Conservation (phyloP, 805 yeast genomes). For the Isabelozyma heimii region DNA sequence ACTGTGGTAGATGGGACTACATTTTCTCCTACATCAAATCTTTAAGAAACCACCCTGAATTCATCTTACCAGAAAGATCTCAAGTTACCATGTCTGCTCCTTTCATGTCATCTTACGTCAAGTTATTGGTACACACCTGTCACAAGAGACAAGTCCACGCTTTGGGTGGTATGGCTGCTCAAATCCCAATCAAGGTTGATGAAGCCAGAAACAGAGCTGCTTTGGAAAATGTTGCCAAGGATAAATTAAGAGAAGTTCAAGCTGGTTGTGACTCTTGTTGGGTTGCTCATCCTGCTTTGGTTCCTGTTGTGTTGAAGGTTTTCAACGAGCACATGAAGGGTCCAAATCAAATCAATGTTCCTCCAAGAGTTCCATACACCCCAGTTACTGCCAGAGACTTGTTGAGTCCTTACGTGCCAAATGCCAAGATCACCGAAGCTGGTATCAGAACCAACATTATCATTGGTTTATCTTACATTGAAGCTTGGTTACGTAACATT, state of each 20-base stretch:
- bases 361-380: constrained; percentile 43
- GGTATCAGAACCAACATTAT: constrained; percentile 72
- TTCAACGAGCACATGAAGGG: constrained; percentile 79
- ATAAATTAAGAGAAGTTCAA: constrained; percentile 71
- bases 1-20: constrained; percentile 91
- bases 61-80: constrained; percentile 74
- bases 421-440: constrained; percentile 61
- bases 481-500: constrained; percentile 80
- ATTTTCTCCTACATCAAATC: constrained; percentile 78
- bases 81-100: constrained; percentile 80
- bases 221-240: constrained; percentile 69
- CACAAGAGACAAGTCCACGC: constrained; percentile 82
- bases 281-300: constrained; percentile 87
- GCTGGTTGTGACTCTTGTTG: constrained; percentile 88
- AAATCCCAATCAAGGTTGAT: constrained; percentile 76
- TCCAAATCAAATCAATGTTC: constrained; percentile 69
- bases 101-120: constrained; percentile 77
- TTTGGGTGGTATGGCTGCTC: constrained; percentile 91
- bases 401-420: constrained; percentile 60
- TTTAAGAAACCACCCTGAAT: constrained; percentile 63
- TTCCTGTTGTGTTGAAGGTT: constrained; percentile 67
- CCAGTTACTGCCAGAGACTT: constrained; percentile 61
- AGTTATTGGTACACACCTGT: constrained; percentile 67
- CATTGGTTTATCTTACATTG: constrained; percentile 78
- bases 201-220: constrained; percentile 61